Conservation (phyloP, 441 rosid genomes). For the Brassica hybrid region DNA sequence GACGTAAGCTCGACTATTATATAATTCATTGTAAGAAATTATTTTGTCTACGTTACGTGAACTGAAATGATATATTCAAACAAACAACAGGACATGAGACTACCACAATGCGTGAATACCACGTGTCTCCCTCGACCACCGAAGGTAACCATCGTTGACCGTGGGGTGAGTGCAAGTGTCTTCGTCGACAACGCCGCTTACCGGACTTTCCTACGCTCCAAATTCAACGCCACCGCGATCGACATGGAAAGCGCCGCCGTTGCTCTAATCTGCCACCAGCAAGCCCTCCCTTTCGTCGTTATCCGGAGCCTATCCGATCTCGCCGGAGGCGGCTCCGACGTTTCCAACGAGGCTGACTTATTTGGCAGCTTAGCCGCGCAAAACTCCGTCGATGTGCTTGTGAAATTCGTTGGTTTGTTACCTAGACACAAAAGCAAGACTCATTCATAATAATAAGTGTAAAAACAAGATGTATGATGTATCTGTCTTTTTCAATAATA, state of each 20-base stretch:
- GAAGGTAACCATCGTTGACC: constrained; percentile 49
- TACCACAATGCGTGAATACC: constrained; percentile 58
- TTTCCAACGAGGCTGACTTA: constrained; percentile 57
- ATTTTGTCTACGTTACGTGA: neutral
- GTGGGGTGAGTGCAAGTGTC: constrained; percentile 57
- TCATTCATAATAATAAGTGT: neutral
- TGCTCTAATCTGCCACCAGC: constrained; percentile 62
- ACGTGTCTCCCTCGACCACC: constrained; percentile 68
- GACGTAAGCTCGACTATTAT: neutral
- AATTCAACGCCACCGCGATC: constrained; percentile 62
- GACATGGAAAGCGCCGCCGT: constrained; percentile 81
- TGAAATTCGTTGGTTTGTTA: constrained; percentile 52
- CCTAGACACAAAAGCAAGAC: neutral
- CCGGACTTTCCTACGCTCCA: constrained; percentile 55
- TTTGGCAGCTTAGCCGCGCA: constrained; percentile 60
- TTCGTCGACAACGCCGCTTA: constrained; percentile 64
- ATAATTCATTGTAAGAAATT: neutral
- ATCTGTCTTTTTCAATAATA: neutral
- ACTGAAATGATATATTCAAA: neutral
- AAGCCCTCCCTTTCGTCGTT: constrained; percentile 54
- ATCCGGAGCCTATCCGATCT: constrained; percentile 73
- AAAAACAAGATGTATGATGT: neutral
- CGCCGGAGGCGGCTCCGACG: constrained; percentile 70
- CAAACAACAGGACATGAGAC: constrained; percentile 46
- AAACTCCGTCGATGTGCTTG: constrained; percentile 50